These are phyloP conservation scores for Monosporozyma aerobia DNA, from an alignment of 805 yeast species.

Conservation along the genomic window DNA sequence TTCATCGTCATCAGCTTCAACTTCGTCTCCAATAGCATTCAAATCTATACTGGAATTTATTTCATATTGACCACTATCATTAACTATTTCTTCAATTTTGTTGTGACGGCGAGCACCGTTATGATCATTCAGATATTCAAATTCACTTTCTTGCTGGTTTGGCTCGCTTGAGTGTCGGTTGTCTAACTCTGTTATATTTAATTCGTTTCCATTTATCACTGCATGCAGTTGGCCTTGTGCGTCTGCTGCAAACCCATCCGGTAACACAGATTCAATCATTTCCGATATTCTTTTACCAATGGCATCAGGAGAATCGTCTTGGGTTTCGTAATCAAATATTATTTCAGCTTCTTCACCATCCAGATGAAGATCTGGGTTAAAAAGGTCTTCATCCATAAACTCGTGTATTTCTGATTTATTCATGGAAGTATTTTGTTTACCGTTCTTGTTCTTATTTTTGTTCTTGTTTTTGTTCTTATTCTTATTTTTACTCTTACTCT, in stretches of 20 bases:
- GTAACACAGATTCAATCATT: conserved; percentile 25
- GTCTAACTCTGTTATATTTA: conserved; percentile 16
- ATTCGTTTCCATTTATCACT: conserved; percentile 19
- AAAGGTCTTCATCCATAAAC: conserved; percentile 10
- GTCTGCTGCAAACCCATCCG: conserved; percentile 21
- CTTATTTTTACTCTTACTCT: background rate
- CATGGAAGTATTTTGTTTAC: background rate
- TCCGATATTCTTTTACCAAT: conserved; percentile 23
- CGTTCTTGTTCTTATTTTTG: background rate
- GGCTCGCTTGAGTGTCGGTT: background rate
- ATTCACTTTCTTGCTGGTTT: background rate
- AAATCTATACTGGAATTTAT: background rate
- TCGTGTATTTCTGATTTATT: conserved; percentile 3
- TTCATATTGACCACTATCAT: background rate
- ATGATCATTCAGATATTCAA: background rate
- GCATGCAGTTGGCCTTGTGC: conserved; percentile 21
- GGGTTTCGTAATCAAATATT: conserved; percentile 25
- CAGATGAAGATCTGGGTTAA: conserved; percentile 21
- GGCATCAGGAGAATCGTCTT: conserved; percentile 19
- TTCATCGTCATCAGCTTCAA: background rate
- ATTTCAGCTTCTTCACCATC: conserved; percentile 24
- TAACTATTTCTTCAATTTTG: conserved; percentile 1
- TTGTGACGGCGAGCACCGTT: background rate
- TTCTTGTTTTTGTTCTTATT: background rate
- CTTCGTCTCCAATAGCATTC: background rate